Evolutionary conservation across 768 basidiomycete species (phyloP).

Genomic region (Termitomyces sp.): DNA sequence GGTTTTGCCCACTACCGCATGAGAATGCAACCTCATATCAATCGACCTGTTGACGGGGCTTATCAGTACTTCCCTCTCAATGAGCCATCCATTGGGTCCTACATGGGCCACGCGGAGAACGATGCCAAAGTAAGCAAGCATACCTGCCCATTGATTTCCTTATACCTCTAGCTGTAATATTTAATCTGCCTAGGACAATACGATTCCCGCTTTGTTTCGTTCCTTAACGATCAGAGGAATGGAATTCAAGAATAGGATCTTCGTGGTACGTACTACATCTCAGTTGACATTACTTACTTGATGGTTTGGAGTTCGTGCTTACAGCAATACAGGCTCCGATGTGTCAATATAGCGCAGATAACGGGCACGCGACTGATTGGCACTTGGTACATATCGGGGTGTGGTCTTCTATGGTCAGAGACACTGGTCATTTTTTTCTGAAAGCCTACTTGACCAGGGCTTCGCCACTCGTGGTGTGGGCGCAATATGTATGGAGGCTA

Average conservation of each 20-base stretch:
- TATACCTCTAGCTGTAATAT: background rate
- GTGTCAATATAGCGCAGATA: slow-evolving; percentile 78
- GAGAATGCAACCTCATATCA: slow-evolving; percentile 28
- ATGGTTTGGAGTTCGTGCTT: background rate
- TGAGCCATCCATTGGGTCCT: slow-evolving; percentile 51
- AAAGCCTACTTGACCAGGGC: slow-evolving; percentile 27
- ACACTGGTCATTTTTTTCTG: background rate
- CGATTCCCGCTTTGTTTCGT: slow-evolving; percentile 59
- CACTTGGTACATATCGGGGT: slow-evolving; percentile 79
- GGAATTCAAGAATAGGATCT: slow-evolving; percentile 74
- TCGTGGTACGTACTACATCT: slow-evolving; percentile 42
- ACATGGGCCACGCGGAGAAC: slow-evolving; percentile 3
- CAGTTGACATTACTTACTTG: background rate
- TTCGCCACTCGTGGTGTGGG: slow-evolving; percentile 72
- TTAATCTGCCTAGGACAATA: slow-evolving; percentile 37
- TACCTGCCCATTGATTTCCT: background rate
- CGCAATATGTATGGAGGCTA: slow-evolving; percentile 71
- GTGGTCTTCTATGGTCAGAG: background rate
- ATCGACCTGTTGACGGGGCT: slow-evolving; percentile 45
- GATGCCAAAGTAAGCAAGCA: slow-evolving; percentile 5
- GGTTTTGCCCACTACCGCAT: background rate
- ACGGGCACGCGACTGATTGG: slow-evolving; percentile 79
- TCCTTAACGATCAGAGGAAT: slow-evolving; percentile 58
- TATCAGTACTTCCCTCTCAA: slow-evolving; percentile 60
- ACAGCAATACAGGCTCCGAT: slow-evolving; percentile 57